These are phyloP conservation scores for Rhizoclosmatium sp. DNA, from an alignment of 192 early-diverging fungal genomes.

Conservation along the genomic window DNA sequence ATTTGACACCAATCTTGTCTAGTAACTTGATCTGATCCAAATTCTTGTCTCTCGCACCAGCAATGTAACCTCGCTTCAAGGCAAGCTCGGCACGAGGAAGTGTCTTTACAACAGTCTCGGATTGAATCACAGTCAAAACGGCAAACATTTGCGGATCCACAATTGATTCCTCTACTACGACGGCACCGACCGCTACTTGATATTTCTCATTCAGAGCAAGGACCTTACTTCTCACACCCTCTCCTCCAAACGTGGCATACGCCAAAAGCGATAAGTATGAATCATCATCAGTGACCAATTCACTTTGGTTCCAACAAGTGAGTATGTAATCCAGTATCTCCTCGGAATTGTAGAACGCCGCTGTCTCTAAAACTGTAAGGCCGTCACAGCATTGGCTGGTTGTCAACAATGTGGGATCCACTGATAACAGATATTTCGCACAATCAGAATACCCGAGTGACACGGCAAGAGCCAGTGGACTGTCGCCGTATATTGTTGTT, in stretches of 20 bases:
- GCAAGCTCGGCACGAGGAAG: not conserved
- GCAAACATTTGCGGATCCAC: not conserved
- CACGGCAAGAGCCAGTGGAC: not conserved
- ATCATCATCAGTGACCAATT: not conserved
- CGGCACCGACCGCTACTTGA: not conserved
- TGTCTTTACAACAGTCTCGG: not conserved
- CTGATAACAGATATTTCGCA: not conserved
- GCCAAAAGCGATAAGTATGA: not conserved
- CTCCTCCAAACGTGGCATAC: not conserved
- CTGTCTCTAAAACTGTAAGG: not conserved
- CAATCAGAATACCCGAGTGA: not conserved
- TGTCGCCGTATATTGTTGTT: not conserved
- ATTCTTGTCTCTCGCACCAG: not conserved
- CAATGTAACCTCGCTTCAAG: not conserved
- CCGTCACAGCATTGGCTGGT: not conserved
- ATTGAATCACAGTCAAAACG: not conserved
- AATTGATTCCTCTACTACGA: not conserved
- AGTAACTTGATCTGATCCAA: not conserved
- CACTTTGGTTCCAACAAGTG: not conserved
- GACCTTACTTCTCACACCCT: not conserved
- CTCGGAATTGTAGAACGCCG: not conserved
- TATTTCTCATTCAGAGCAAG: not conserved
- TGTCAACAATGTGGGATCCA: not conserved
- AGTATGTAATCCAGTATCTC: not conserved
- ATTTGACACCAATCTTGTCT: not conserved